These are phyloP conservation scores for Elymus sibiricus DNA, from an alignment of 176 grass and related monocot genomes.

Conservation along the genomic window DNA sequence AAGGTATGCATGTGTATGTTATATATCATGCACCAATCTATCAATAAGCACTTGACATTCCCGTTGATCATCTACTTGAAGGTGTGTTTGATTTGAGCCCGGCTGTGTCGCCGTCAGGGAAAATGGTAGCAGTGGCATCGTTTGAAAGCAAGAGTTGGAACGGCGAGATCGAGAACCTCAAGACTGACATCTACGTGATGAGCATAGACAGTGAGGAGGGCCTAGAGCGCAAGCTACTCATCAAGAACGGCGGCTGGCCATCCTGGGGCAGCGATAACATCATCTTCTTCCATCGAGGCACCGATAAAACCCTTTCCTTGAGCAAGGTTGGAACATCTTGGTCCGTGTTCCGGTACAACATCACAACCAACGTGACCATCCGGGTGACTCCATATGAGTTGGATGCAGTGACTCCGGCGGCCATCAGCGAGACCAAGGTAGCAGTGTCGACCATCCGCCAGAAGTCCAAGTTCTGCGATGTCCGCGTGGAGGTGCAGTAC, in stretches of 20 bases:
- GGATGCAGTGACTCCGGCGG: slow-evolving; percentile 28
- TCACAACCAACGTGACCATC: neutral
- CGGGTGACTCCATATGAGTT: neutral
- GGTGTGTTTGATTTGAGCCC: too few species aligned
- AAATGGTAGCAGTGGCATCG: too few species aligned
- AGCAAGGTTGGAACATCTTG: neutral
- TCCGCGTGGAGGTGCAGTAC: slow-evolving; percentile 6
- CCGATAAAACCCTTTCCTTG: rapidly evolving
- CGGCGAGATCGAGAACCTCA: too few species aligned
- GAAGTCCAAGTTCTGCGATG: neutral
- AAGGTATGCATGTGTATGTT: too few species aligned
- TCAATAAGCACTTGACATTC: too few species aligned
- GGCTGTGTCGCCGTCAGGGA: too few species aligned
- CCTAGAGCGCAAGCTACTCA: too few species aligned
- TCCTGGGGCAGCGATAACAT: slow-evolving; percentile 39
- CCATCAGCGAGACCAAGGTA: slow-evolving; percentile 23
- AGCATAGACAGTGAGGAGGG: too few species aligned
- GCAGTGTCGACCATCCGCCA: slow-evolving; percentile 17
- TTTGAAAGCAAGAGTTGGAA: too few species aligned
- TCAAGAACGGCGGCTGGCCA: slow-evolving; percentile 36
- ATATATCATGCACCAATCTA: too few species aligned
- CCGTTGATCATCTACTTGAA: too few species aligned
- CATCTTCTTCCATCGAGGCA: slow-evolving; percentile 38
- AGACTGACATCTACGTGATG: too few species aligned
- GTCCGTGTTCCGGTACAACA: slow-evolving; percentile 5